These are phyloP conservation scores for Sonneratia caseolaris DNA, from an alignment of 345 rosid species.

Conservation along the genomic window DNA sequence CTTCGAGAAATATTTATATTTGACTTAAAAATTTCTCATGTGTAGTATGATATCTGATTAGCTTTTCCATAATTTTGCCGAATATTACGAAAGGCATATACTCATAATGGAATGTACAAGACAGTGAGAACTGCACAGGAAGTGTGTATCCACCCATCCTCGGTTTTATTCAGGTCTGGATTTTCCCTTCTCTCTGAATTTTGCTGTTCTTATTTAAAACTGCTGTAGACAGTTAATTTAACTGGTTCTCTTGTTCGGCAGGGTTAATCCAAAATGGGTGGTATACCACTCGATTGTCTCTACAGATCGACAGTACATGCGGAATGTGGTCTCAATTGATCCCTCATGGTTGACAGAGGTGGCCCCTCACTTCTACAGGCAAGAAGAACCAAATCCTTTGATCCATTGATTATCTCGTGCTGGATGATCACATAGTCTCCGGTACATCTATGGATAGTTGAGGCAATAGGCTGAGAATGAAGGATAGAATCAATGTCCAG, in stretches of 20 bases:
- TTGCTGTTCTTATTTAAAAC: background rate
- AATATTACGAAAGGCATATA: constrained; percentile 33
- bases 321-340: constrained; percentile 65
- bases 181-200: background rate
- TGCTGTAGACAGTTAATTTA: background rate
- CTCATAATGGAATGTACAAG: constrained; percentile 74
- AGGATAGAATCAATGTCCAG: background rate
- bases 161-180: constrained; percentile 70
- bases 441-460: background rate
- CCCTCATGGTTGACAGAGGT: constrained; percentile 75
- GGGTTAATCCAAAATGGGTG: constrained; percentile 93
- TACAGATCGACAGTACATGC: constrained; percentile 83
- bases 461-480: background rate
- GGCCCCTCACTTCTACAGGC: constrained; percentile 77
- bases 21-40: background rate
- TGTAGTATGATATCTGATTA: background rate
- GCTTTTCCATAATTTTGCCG: background rate
- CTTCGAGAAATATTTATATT: background rate
- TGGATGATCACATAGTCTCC: background rate
- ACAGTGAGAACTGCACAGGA: constrained; percentile 82
- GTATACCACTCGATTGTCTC: constrained; percentile 73
- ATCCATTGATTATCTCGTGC: background rate
- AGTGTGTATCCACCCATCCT: constrained; percentile 84
- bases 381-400: constrained; percentile 23
- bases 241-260: constrained; percentile 21